phyloP scores from a whole-genome alignment of 75 land plant genomes.

The Larix kaempferi region DNA sequence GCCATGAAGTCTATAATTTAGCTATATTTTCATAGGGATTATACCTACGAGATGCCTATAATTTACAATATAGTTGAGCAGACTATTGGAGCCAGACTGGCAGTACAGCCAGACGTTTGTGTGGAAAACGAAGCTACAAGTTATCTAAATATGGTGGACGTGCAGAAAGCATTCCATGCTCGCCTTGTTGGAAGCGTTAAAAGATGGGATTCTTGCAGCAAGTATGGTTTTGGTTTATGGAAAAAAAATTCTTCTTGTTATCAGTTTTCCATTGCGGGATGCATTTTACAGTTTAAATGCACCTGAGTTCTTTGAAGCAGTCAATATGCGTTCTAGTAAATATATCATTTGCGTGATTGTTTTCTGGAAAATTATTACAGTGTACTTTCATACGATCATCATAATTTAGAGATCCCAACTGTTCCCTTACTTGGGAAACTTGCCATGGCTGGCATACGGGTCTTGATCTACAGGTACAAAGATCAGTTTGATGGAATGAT shows the following conservation, averaged over 20 bases:
- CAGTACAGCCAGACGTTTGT: conserved; percentile 5
- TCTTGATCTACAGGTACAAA: conserved; percentile 11
- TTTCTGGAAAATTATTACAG: background rate
- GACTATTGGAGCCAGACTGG: too few species aligned
- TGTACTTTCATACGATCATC: background rate
- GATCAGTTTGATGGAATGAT: too few species aligned
- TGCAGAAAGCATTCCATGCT: conserved; percentile 43
- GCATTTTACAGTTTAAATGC: too few species aligned
- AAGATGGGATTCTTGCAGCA: conserved; percentile 40
- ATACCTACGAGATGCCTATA: too few species aligned
- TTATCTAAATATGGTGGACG: conserved; percentile 41
- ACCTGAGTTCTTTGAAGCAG: too few species aligned
- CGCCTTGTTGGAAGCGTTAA: conserved; percentile 13
- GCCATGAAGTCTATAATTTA: too few species aligned
- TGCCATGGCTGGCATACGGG: background rate
- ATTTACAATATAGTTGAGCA: too few species aligned
- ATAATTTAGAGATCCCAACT: conserved; percentile 8
- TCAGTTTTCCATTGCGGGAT: too few species aligned
- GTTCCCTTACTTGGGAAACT: conserved; percentile 7
- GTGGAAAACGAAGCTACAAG: conserved; percentile 6
- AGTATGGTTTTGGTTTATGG: background rate
- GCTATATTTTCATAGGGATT: too few species aligned
- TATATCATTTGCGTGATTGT: background rate
- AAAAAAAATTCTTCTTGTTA: too few species aligned
- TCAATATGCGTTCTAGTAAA: background rate